phyloP scores from a whole-genome alignment of 768 basidiomycete species.

The Leccinum truebloodii region DNA sequence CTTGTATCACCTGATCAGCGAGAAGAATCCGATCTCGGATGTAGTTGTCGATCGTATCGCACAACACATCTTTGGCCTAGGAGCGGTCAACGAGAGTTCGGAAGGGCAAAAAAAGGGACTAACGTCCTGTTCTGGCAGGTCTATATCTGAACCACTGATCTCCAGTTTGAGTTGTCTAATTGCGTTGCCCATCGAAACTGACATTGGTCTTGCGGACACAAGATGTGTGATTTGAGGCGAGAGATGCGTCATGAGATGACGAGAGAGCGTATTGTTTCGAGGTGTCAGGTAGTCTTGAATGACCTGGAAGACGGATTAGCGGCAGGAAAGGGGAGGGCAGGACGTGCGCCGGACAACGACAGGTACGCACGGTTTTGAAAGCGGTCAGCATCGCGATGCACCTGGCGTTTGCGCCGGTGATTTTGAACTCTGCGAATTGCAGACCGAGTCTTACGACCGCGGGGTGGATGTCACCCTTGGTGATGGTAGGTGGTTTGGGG shows the following conservation, averaged over 20 bases:
- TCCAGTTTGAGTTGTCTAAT: constrained; percentile 94
- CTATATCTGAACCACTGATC: constrained; percentile 89
- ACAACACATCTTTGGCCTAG: constrained; percentile 86
- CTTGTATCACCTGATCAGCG: constrained; percentile 92
- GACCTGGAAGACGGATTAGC: constrained; percentile 50
- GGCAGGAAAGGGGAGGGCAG: neutral
- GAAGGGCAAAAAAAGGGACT: constrained; percentile 19
- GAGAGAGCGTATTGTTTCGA: constrained; percentile 79
- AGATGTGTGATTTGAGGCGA: constrained; percentile 93
- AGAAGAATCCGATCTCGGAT: constrained; percentile 91
- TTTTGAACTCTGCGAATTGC: constrained; percentile 88
- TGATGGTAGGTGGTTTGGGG: constrained; percentile 52
- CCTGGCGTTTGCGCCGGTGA: constrained; percentile 93
- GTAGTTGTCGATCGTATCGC: constrained; percentile 87
- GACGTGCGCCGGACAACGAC: neutral
- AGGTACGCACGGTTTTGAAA: constrained; percentile 78
- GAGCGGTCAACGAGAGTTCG: constrained; percentile 4
- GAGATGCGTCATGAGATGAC: constrained; percentile 89
- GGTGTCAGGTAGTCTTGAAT: constrained; percentile 91
- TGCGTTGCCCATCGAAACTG: constrained; percentile 92
- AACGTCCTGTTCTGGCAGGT: constrained; percentile 94
- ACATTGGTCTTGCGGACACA: constrained; percentile 86
- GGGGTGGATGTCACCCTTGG: constrained; percentile 90
- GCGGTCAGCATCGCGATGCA: constrained; percentile 90
- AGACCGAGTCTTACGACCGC: constrained; percentile 83